Conservation (phyloP, 148 eudicot species). For the Arctostaphylos glauca region DNA sequence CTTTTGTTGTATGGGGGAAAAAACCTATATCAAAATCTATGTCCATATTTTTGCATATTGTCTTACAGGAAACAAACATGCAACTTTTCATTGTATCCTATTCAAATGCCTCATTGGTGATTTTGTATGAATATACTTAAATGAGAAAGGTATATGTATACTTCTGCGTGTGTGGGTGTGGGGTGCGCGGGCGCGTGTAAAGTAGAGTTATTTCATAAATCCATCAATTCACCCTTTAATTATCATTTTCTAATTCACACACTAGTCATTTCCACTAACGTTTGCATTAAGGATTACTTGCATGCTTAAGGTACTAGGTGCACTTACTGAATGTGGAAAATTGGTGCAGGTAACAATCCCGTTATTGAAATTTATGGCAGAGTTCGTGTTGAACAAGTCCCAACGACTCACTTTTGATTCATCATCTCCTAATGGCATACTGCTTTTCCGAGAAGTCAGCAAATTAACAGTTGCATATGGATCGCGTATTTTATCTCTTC, state of each 20-base stretch:
- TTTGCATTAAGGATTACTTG: neutral
- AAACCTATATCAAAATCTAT: neutral
- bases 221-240: neutral
- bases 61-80: neutral
- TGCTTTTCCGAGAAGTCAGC: conserved; percentile 98
- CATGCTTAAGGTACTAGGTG: conserved; percentile 4
- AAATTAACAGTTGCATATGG: conserved; percentile 92
- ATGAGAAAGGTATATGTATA: neutral
- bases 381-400: conserved; percentile 90
- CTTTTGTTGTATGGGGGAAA: neutral
- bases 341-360: conserved; percentile 88
- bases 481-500: conserved; percentile 62
- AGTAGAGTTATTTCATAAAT: neutral
- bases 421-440: conserved; percentile 95
- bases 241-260: neutral
- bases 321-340: neutral
- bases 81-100: neutral
- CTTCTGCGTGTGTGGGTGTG: neutral
- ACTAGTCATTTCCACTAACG: neutral
- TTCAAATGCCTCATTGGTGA: neutral
- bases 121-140: neutral
- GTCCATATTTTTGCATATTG: neutral
- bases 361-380: conserved; percentile 88
- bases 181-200: neutral
- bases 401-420: conserved; percentile 93